Conservation (phyloP, 805 yeast species). For the Wickerhamiella allomyrinae region DNA sequence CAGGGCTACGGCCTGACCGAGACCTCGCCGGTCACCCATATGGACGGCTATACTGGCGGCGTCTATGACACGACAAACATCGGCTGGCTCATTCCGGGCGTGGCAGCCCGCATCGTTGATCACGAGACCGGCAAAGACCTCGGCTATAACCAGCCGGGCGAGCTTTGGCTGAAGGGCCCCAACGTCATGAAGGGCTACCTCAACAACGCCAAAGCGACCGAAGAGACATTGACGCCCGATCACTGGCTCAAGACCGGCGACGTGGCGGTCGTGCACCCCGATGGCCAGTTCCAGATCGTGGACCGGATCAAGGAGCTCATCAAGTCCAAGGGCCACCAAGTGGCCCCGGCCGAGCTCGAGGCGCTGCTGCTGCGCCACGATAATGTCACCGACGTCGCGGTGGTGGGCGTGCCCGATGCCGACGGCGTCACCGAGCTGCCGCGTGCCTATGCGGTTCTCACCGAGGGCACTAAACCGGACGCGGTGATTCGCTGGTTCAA, state of each 20-base stretch:
- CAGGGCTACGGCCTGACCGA: slow-evolving; percentile 41
- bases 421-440: slow-evolving; percentile 69
- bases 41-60: slow-evolving; percentile 27
- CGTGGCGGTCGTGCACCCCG: slow-evolving; percentile 28
- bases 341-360: slow-evolving; percentile 91
- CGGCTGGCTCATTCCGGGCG: slow-evolving; percentile 30
- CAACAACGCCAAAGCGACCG: slow-evolving; percentile 36
- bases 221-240: slow-evolving; percentile 27
- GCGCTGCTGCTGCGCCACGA: slow-evolving; percentile 62
- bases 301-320: slow-evolving; percentile 57
- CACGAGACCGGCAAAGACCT: slow-evolving; percentile 31
- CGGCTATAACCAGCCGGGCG: slow-evolving; percentile 38
- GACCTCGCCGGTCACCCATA: slow-evolving; percentile 40
- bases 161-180: slow-evolving; percentile 42
- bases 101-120: slow-evolving; percentile 36
- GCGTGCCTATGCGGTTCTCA: slow-evolving; percentile 25
- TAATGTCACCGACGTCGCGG: slow-evolving; percentile 78
- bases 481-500: slow-evolving; percentile 25
- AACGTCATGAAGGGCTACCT: slow-evolving; percentile 39
- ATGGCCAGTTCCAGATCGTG: slow-evolving; percentile 32
- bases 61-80: slow-evolving; percentile 34
- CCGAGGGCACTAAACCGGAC: slow-evolving; percentile 13
- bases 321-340: slow-evolving; percentile 66
- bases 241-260: slow-evolving; percentile 53
- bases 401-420: slow-evolving; percentile 53